phyloP scores from a whole-genome alignment of 345 rosid species.

The Linum lewisii region DNA sequence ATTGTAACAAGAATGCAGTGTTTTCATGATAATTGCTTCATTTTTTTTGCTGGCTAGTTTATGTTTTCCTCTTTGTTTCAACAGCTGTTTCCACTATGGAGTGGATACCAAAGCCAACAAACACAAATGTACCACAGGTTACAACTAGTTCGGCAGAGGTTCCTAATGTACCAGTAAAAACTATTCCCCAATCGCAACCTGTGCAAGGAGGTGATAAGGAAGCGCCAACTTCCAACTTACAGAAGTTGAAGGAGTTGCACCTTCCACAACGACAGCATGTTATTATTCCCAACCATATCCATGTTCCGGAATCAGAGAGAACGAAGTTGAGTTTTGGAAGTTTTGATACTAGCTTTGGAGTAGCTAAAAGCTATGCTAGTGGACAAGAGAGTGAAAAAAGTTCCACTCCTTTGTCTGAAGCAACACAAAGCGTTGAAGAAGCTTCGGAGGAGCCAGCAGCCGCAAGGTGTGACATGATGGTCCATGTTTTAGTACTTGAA shows the following conservation, averaged over 20 bases:
- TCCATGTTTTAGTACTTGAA: too few relatives aligned
- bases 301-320: conserved; percentile 89
- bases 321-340: conserved; percentile 90
- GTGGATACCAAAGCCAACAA: conserved; percentile 85
- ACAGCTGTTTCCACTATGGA: conserved; percentile 59
- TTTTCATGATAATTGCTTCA: neutral
- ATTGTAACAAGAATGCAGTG: neutral
- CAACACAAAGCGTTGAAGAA: conserved; percentile 51
- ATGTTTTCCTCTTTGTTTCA: conserved; percentile 17
- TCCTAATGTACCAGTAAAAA: conserved; percentile 35
- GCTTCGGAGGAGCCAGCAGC: conserved; percentile 38
- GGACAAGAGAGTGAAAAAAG: conserved; percentile 56
- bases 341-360: conserved; percentile 70
- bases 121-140: conserved; percentile 34
- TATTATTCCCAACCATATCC: conserved; percentile 83
- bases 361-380: conserved; percentile 25
- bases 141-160: conserved; percentile 36
- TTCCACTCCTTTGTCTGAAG: conserved; percentile 52
- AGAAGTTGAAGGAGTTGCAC: conserved; percentile 62
- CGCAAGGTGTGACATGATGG: too few relatives aligned
- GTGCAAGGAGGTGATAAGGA: conserved; percentile 35
- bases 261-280: conserved; percentile 79
- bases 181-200: conserved; percentile 27
- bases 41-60: conserved; percentile 8
- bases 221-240: conserved; percentile 54